Evolutionary conservation across 1,284 basidiomycete genomes (phyloP).

Genomic region (Heterobasidion parviporum): DNA sequence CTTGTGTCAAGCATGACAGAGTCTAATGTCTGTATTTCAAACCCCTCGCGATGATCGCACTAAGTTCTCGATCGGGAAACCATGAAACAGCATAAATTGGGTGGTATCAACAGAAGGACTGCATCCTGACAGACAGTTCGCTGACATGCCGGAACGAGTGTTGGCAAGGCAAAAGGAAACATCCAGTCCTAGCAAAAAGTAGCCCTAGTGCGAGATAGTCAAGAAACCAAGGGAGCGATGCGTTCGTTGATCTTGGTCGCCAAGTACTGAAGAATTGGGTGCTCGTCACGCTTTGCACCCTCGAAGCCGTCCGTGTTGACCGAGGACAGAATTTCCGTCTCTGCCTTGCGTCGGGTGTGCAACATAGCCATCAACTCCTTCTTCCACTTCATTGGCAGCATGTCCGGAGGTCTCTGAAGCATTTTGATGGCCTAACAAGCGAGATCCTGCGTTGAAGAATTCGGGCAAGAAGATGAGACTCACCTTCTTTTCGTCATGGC

Average conservation of each 20-base stretch:
- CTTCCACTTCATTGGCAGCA: constrained; percentile 65
- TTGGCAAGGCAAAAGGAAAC: too few relatives aligned
- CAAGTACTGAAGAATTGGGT: constrained; percentile 19
- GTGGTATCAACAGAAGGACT: too few relatives aligned
- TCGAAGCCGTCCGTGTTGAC: neutral
- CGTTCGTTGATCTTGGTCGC: constrained; percentile 13
- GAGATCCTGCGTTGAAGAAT: neutral
- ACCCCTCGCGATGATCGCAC: too few relatives aligned
- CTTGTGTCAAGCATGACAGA: too few relatives aligned
- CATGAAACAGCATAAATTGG: too few relatives aligned
- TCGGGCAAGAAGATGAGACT: constrained; percentile 4
- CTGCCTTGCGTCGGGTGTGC: constrained; percentile 75
- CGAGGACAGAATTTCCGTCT: constrained; percentile 66
- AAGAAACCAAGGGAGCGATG: neutral
- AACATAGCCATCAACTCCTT: constrained; percentile 76
- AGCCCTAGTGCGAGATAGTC: too few relatives aligned
- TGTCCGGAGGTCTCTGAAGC: constrained; percentile 35
- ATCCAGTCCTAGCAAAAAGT: too few relatives aligned
- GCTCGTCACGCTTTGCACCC: neutral
- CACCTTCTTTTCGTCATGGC: constrained; percentile 70
- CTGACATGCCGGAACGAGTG: too few relatives aligned
- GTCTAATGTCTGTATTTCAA: too few relatives aligned
- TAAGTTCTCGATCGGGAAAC: too few relatives aligned
- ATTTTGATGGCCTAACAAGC: constrained; percentile 54
- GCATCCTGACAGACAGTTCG: too few relatives aligned